Evolutionary conservation across 73 alveolate species (phyloP).

Genomic region (Tetrahymena malaccensis): DNA sequence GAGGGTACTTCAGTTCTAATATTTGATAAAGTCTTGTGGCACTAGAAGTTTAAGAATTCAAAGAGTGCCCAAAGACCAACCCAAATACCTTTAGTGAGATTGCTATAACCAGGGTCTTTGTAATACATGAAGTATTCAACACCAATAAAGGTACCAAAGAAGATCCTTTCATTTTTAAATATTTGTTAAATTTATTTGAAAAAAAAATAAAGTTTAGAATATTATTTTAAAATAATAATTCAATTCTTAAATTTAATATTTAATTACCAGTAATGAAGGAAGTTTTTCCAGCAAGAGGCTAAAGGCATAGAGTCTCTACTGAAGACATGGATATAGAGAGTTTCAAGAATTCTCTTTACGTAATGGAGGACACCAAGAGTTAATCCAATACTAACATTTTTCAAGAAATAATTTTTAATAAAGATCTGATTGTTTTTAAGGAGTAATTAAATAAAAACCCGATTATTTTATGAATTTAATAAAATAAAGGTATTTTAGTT

Average conservation of each 20-base stretch:
- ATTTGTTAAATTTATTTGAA: too few relatives aligned
- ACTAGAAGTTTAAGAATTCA: constrained; percentile 38
- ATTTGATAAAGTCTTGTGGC: constrained; percentile 19
- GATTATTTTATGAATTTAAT: neutral
- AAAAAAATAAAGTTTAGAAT: too few relatives aligned
- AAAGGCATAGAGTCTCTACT: constrained; percentile 93
- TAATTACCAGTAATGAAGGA: constrained; percentile 91
- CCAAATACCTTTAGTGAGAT: constrained; percentile 2
- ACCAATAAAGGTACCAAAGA: neutral
- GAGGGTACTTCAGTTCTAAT: constrained; percentile 8
- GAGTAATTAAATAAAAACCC: too few relatives aligned
- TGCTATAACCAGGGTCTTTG: neutral
- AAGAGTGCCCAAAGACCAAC: constrained; percentile 11
- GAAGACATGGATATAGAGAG: constrained; percentile 84
- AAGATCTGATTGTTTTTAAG: neutral
- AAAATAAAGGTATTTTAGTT: neutral
- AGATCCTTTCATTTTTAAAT: neutral
- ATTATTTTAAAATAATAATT: too few relatives aligned
- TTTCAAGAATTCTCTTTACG: constrained; percentile 84
- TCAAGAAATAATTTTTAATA: neutral
- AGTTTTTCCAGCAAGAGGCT: constrained; percentile 72
- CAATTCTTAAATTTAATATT: constrained; percentile 6
- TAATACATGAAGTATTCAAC: neutral
- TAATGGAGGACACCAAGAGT: constrained; percentile 78
- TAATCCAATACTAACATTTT: constrained; percentile 39